Evolutionary conservation across 441 rosid genomes (phyloP), one percentile per base, ranked within the genome.

Genomic region (Brassica hybrid): DNA sequence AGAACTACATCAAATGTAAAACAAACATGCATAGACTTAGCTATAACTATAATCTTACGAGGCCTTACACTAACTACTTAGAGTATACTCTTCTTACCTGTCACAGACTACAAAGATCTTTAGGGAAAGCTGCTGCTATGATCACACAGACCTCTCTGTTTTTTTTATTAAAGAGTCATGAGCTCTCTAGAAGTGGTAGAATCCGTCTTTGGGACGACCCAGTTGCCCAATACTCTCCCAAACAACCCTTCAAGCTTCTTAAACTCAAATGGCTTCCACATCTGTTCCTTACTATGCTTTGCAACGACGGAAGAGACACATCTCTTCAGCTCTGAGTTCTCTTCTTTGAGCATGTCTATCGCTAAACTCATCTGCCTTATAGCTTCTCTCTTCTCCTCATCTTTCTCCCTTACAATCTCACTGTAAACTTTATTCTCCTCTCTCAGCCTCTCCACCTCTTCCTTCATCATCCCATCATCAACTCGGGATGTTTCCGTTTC

Each of bases 341-440:
- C 79, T 79, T 79, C 76, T 75, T 79, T 79, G 27, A 79, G 79
- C 79, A 75, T 70, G 13, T 79, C 69, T 8, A 79, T 48, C 0
- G 82, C 82, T 23, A 79, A 16, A 70, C 82, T 79, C 82, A 79
- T 75, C 12, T 79, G 82, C 30, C 82, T 79, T 70, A 79, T 79
- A 48, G 73, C 92, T 79, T 88, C 91, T 74, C 87, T 90, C 84
- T 89, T 87, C 85, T 86, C 80, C 83, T 79, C 82, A 65, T 79
- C 79, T 71, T 79, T 79, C 69, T 79, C 79, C 25, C 74, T 67
- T 57, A 85, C 82, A 43, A 59, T 34, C 27, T 65, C 85, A 61
- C 72, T 67, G 60, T 76, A 79, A 71, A 57, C 32, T 76, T 25
- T 70, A 77, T 74, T 84, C 73, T 79, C 89, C 48, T 65, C 86